phyloP scores from a whole-genome alignment of 352 stramenopile species.

The Pythium rhizo-oryzae region DNA sequence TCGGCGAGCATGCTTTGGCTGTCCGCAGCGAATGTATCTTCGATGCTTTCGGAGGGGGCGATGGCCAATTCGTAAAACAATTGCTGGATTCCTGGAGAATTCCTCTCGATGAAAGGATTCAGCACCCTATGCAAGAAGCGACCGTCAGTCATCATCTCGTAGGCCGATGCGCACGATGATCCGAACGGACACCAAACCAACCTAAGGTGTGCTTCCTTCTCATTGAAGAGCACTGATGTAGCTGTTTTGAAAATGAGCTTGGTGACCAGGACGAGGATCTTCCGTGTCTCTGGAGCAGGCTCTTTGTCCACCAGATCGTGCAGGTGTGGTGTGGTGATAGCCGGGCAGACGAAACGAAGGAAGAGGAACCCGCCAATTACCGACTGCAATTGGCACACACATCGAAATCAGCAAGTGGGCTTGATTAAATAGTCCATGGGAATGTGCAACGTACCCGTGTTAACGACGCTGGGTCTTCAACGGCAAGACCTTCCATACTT shows the following conservation, averaged over 20 bases:
- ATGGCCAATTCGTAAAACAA: slow-evolving; percentile 77
- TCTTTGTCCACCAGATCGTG: slow-evolving; percentile 82
- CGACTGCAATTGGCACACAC: slow-evolving; percentile 36
- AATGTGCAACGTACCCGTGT: slow-evolving; percentile 36
- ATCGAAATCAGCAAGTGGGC: background rate
- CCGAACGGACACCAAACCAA: slow-evolving; percentile 22
- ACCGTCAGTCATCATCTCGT: too few species aligned
- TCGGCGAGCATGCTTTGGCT: slow-evolving; percentile 77
- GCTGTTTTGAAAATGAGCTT: slow-evolving; percentile 91
- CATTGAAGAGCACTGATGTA: slow-evolving; percentile 85
- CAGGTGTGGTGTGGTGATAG: slow-evolving; percentile 85
- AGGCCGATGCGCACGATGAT: background rate
- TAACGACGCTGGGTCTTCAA: slow-evolving; percentile 35
- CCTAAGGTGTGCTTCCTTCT: slow-evolving; percentile 82
- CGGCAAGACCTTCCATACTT: slow-evolving; percentile 35
- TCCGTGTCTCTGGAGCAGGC: slow-evolving; percentile 68
- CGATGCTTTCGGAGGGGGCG: slow-evolving; percentile 61
- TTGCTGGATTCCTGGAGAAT: slow-evolving; percentile 75
- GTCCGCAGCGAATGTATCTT: slow-evolving; percentile 75
- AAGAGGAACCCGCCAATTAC: slow-evolving; percentile 90
- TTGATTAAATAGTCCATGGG: too few species aligned
- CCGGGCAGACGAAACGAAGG: slow-evolving; percentile 87
- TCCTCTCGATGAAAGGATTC: slow-evolving; percentile 88
- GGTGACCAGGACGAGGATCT: slow-evolving; percentile 84
- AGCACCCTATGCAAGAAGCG: too few species aligned